These are phyloP conservation scores for Nicotiana attenuata DNA, from an alignment of 257 asterid genomes.

Conservation along the genomic window DNA sequence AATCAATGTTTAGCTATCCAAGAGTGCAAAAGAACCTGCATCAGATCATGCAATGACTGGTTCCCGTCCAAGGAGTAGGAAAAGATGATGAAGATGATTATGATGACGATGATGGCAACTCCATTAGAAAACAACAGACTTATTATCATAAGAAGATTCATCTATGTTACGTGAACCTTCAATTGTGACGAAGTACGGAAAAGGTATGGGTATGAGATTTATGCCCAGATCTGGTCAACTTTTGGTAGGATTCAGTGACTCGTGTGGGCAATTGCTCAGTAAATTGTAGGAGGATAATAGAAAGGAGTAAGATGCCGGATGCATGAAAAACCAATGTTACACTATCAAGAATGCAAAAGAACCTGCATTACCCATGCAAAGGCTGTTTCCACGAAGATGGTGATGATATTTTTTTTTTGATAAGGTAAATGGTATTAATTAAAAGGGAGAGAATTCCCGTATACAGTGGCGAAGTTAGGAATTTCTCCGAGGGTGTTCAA, in stretches of 20 bases:
- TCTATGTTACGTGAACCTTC: background rate
- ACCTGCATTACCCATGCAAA: too few relatives aligned
- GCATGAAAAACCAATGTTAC: too few relatives aligned
- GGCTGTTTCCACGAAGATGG: background rate
- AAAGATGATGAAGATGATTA: background rate
- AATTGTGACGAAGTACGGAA: background rate
- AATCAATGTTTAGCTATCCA: background rate
- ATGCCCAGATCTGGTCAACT: background rate
- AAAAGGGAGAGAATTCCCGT: too few relatives aligned
- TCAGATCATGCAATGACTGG: background rate
- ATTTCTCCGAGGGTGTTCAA: too few relatives aligned
- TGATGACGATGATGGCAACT: too few relatives aligned
- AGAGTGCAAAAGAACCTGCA: background rate
- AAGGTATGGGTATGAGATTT: background rate
- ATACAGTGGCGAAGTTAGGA: too few relatives aligned
- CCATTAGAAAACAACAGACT: background rate
- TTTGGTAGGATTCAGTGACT: background rate
- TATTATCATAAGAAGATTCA: background rate
- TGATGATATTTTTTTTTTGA: too few relatives aligned
- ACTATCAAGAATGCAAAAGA: too few relatives aligned
- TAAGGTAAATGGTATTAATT: too few relatives aligned
- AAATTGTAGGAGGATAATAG: background rate
- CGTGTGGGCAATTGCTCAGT: background rate
- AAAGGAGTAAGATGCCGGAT: background rate
- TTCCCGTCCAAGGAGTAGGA: background rate